Evolutionary conservation across 345 rosid species (phyloP), one percentile per base, ranked within the genome.

Genomic region (Aurinia saxatilis): DNA sequence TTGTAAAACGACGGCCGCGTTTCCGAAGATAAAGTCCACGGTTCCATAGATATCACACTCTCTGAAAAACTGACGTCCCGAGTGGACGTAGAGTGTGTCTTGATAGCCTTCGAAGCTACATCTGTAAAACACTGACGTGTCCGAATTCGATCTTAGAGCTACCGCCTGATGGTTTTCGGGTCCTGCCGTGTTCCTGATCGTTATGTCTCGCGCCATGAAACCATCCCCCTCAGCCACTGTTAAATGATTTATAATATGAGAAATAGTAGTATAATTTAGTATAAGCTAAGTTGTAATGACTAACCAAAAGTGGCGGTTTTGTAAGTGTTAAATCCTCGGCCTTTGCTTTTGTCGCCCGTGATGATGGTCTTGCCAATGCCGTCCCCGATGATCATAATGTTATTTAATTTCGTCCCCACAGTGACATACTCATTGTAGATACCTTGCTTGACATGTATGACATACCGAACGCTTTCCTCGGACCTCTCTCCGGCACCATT

Each of bases 381-480:
- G 25, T 85, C 95, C 1, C 95, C 96, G 36, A 79, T 52, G 64
- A 91, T 52, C 86, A 84, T 80, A 44, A 85, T 60, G 31, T 91
- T 72, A 49, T 73, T 60, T 38, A 76, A 82, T 14, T 76, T 73
- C 6, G 14, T 47, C 5, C 70, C 73, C 8, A 85, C 84, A 34
- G 70, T 84, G n/a, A 87, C 84, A 63, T 81, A 82, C 61, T 91
- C 98, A 35, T 58, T 45, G 44, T 91, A 87, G 49, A 84, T 79
- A 3, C 98, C 98, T 66, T 51, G 68, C 73, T 80, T 91, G 50
- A 88, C 85, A 50, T 80, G 56, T 45, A 88, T 84, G 3, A 91
- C 63, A 18, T 81, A 77, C 66, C 88, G 76, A 3, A 2, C 25
- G 51, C 67, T 78, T 13, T 15, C 63, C 10, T 57, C 23, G 14